A percentile compares a stretch with the other conserved stretches of the same genome.
phyloP scores from a whole-genome alignment of 345 rosid species.

The Dipteronia dyeriana region DNA sequence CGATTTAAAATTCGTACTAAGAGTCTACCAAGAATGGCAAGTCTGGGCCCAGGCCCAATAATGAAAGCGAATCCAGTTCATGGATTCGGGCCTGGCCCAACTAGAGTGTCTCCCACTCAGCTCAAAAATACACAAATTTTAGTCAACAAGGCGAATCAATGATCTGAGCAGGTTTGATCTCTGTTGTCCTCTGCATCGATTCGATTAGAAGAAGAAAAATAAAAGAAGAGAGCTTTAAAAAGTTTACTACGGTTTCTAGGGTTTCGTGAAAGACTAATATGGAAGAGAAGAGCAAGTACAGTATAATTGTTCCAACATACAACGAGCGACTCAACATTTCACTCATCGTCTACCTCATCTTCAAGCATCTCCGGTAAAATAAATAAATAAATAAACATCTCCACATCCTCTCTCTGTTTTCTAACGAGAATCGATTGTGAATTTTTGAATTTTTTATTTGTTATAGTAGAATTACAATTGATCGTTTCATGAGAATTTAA shows the following conservation, averaged over 20 bases:
- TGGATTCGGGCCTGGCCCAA: background rate
- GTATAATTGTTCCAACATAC: slow-evolving; percentile 87
- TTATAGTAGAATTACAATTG: background rate
- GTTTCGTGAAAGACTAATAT: slow-evolving; percentile 1
- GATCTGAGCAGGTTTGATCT: background rate
- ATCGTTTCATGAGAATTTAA: background rate
- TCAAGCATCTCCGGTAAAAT: slow-evolving; percentile 79
- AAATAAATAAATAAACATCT: background rate
- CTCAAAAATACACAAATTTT: background rate
- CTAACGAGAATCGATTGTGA: background rate
- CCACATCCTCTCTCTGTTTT: background rate
- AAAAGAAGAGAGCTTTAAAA: background rate
- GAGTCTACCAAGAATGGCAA: too few relatives aligned
- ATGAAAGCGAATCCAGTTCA: background rate
- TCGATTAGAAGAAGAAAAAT: background rate
- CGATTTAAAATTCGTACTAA: too few relatives aligned
- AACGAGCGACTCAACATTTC: slow-evolving; percentile 96
- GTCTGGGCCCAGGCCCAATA: background rate
- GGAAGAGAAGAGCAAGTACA: slow-evolving; percentile 55
- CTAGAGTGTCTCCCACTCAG: background rate
- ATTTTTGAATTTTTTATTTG: background rate
- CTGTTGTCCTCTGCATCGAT: background rate
- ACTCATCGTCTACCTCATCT: slow-evolving; percentile 80
- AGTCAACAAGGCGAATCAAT: background rate
- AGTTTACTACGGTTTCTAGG: background rate